Evolutionary conservation across 2,329 filamentous ascomycete genomes (phyloP).

Genomic region (Colletotrichum australisinense): DNA sequence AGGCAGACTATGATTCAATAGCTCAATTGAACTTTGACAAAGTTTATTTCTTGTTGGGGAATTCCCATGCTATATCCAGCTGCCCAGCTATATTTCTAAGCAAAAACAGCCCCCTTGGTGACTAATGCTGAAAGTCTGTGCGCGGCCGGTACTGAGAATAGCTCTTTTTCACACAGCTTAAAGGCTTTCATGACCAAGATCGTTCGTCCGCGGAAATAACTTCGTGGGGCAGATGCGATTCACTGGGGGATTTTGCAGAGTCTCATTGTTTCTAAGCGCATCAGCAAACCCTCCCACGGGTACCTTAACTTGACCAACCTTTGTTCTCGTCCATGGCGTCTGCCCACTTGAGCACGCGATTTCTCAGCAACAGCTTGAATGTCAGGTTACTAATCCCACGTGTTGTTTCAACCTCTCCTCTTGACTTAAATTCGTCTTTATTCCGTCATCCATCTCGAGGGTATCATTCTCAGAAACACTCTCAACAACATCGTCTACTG

Average conservation of each 20-base stretch:
- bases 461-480: accelerated
- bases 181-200: not conserved
- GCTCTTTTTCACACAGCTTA: not conserved
- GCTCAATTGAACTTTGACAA: not conserved
- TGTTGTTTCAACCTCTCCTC: not conserved
- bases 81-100: not conserved
- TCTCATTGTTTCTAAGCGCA: not conserved
- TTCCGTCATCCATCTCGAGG: not conserved
- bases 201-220: not conserved
- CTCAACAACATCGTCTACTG: not conserved
- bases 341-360: not conserved
- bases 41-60: not conserved
- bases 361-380: not conserved
- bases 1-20: too few species aligned
- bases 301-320: not conserved
- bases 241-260: not conserved
- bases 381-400: not conserved
- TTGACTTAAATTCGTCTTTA: not conserved
- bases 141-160: not conserved
- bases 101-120: not conserved
- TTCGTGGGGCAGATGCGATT: not conserved
- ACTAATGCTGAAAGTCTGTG: not conserved
- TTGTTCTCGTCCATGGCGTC: not conserved
- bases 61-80: not conserved
- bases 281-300: too few species aligned